phyloP scores from a whole-genome alignment of 805 yeast species.

The Danielozyma ontarioensis region DNA sequence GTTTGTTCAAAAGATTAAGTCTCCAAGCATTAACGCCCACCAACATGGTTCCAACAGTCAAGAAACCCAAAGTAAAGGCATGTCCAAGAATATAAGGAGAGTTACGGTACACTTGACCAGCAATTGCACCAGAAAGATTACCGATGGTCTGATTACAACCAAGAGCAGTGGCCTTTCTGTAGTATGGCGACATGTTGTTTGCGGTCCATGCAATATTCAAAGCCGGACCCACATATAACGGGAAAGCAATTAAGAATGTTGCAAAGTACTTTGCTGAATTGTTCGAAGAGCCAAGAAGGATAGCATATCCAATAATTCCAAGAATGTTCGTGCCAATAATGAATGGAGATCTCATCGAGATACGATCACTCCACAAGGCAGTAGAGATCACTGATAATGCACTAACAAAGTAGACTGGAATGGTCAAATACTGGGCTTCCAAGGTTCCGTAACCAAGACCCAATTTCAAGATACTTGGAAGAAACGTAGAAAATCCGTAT shows the following conservation, averaged over 20 bases:
- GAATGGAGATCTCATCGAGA: conserved; percentile 25
- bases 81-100: conserved; percentile 38
- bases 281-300: conserved; percentile 21
- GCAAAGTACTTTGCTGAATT: conserved; percentile 33
- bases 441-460: conserved; percentile 20
- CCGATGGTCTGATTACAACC: conserved; percentile 42
- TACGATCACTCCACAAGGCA: conserved; percentile 23
- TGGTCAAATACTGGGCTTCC: conserved; percentile 1
- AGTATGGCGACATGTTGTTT: conserved; percentile 36
- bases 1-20: conserved; percentile 4
- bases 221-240: conserved; percentile 34
- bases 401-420: conserved; percentile 12
- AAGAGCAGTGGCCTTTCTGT: conserved; percentile 38
- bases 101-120: conserved; percentile 37
- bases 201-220: conserved; percentile 41
- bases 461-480: conserved; percentile 33
- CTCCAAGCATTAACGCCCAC: conserved; percentile 11
- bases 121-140: conserved; percentile 41
- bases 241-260: conserved; percentile 27
- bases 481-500: conserved; percentile 39
- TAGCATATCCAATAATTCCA: conserved; percentile 27
- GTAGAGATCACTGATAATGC: conserved; percentile 18
- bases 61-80: conserved; percentile 33
- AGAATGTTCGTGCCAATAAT: conserved; percentile 17
- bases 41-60: conserved; percentile 14